Base-by-base conservation (phyloP, 331 rosid genomes). In the Phaseolus coccineus region DNA sequence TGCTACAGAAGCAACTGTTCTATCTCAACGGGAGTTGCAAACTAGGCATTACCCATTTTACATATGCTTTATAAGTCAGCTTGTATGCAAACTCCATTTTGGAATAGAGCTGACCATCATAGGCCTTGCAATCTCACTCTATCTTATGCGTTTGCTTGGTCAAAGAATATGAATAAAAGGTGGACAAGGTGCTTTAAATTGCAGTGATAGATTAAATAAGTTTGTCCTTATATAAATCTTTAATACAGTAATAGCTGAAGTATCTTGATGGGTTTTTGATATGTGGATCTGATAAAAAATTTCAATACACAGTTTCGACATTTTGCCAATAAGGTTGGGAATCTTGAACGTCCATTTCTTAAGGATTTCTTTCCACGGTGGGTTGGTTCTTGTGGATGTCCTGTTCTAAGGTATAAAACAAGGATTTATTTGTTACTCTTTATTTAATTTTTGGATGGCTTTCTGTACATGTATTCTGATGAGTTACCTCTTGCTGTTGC, bases 291-390 rank as follows among this genome's bases (percentile, higher is more conserved):
- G 51, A 62, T 24, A 28, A 13, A 40, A 75, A 59, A 22, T 5
- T 70, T 61, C 37, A 15, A 50, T 79, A 72, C 80, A 94, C 94
- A 95, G 99, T 95, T 95, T 84, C 93, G 99, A 77, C 99, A 93
- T 79, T 91, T 93, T 83, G 97, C 99, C 58, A 95, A 95, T 80
- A 95, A 95, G 84, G 90, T 95, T 82, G 99, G 99, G 69, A 95
- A 95, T 87, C 94, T 95, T 59, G 99, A 95, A 86, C 99, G 99
- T 31, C 98, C 99, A 46, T 95, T 95, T 89, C 98, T 95, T 71
- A 95, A 95, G 84, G 99, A 95, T 61, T 95, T 93, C 88, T 90
- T 95, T 74, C 99, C 99, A 77, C 94, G 98, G 64, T 95, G 98
- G 98, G 97, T 95, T 19, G 91, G 93, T 82, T 87, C 90, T 58